Evolutionary conservation across 2,329 filamentous ascomycete species (phyloP).

Genomic region (Fusarium illudens): DNA sequence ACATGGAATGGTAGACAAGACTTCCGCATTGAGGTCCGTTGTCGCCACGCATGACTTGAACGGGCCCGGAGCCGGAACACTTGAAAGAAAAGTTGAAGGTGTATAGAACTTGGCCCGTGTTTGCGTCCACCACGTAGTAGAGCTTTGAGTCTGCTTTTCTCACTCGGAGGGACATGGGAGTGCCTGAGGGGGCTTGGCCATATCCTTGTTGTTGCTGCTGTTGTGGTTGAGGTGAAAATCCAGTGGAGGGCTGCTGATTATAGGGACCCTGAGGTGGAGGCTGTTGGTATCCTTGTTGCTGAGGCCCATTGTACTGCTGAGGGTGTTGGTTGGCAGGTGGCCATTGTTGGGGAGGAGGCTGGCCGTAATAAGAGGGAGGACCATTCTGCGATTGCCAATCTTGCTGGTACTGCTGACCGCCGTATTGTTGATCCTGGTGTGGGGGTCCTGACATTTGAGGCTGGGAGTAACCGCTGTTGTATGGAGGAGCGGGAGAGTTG

Average conservation of each 20-base stretch:
- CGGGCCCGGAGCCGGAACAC: not conserved
- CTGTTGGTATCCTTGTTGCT: not conserved
- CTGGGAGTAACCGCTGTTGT: not conserved
- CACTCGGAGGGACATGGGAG: not conserved
- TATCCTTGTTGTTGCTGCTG: not conserved
- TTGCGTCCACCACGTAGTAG: not conserved
- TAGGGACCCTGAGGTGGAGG: not conserved
- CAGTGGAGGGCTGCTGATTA: not conserved
- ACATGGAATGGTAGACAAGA: not conserved
- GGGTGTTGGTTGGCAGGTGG: not conserved
- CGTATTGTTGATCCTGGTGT: not conserved
- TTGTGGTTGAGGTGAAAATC: not conserved
- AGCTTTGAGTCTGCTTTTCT: not conserved
- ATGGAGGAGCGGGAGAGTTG: not conserved
- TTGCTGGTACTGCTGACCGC: not conserved
- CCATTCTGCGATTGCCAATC: not conserved
- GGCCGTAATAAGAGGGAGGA: not conserved
- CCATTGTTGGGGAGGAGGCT: slow-evolving; percentile 1
- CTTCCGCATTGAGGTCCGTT: not conserved
- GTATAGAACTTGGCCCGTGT: not conserved
- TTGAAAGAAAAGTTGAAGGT: not conserved
- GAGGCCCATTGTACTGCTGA: not conserved
- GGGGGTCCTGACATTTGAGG: not conserved
- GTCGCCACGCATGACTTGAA: not conserved
- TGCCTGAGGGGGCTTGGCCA: not conserved